phyloP scores from a whole-genome alignment of 75 land plant species.

The Sequoia sempervirens region DNA sequence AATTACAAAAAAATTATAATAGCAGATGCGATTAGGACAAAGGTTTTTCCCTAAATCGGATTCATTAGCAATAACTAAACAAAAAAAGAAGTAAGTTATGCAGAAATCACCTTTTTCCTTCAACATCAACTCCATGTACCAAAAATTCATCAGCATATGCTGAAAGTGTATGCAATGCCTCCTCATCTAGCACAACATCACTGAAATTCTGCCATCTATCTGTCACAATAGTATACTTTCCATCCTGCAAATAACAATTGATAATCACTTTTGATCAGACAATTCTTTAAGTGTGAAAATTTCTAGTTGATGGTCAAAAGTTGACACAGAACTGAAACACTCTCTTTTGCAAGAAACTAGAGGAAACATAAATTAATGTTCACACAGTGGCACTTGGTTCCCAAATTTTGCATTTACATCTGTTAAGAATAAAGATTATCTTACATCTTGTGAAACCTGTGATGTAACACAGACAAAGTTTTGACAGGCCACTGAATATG shows the following conservation, averaged over 20 bases:
- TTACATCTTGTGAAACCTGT: too few relatives aligned
- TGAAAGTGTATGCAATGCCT: conserved; percentile 61
- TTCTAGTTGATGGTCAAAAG: background rate
- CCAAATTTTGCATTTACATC: background rate
- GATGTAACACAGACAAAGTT: background rate
- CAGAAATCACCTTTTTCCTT: conserved; percentile 80
- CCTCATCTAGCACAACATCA: conserved; percentile 61
- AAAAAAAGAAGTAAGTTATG: background rate
- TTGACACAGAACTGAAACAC: background rate
- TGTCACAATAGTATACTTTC: conserved; percentile 89
- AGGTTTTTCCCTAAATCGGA: background rate
- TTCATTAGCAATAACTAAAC: background rate
- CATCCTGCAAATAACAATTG: conserved; percentile 46
- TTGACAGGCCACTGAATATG: background rate
- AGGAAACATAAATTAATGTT: background rate
- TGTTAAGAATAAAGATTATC: background rate
- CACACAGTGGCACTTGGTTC: background rate
- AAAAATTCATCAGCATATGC: conserved; percentile 88
- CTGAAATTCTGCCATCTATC: conserved; percentile 99
- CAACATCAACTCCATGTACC: conserved; percentile 99
- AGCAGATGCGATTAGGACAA: background rate
- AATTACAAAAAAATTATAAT: background rate
- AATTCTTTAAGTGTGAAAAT: background rate
- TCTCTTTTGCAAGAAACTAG: background rate
- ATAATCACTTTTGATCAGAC: background rate